Percentiles rank a stretch among this genome's conserved stretches.
phyloP scores from a whole-genome alignment of 768 basidiomycete genomes.

The Suillus variegatus region DNA sequence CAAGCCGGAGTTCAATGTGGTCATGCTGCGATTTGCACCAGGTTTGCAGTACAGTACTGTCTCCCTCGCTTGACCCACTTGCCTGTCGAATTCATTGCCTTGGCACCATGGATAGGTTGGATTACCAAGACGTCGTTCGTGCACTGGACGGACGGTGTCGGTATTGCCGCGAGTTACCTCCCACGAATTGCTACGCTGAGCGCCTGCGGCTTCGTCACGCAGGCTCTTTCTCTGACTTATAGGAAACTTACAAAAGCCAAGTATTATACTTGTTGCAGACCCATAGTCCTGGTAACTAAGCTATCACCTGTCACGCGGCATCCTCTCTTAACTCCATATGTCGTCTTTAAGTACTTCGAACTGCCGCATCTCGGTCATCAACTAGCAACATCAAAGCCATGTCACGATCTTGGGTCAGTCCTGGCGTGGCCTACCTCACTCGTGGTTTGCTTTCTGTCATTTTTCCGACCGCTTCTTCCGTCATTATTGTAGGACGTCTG shows the following conservation, averaged over 20 bases:
- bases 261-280: neutral
- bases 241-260: neutral
- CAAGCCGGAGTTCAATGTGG: neutral
- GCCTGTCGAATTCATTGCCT: neutral
- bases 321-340: neutral
- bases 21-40: neutral
- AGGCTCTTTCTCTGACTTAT: neutral
- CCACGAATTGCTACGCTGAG: neutral
- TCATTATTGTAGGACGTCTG: slow-evolving; percentile 14
- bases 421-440: slow-evolving; percentile 25
- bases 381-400: neutral
- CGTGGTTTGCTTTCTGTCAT: slow-evolving; percentile 16
- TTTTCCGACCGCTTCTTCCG: slow-evolving; percentile 13
- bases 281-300: neutral
- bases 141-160: neutral
- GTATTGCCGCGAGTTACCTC: neutral
- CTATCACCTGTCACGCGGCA: neutral
- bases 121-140: neutral
- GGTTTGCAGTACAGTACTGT: neutral
- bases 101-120: neutral
- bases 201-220: neutral
- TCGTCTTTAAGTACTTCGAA: neutral
- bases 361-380: neutral
- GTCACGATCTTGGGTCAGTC: slow-evolving; percentile 8
- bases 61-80: neutral